Percentiles rank a stretch among this genome's conserved stretches.
These are phyloP conservation scores for Microsporum ferrugineum DNA, from an alignment of 2,329 filamentous ascomycete genomes.

Conservation along the genomic window DNA sequence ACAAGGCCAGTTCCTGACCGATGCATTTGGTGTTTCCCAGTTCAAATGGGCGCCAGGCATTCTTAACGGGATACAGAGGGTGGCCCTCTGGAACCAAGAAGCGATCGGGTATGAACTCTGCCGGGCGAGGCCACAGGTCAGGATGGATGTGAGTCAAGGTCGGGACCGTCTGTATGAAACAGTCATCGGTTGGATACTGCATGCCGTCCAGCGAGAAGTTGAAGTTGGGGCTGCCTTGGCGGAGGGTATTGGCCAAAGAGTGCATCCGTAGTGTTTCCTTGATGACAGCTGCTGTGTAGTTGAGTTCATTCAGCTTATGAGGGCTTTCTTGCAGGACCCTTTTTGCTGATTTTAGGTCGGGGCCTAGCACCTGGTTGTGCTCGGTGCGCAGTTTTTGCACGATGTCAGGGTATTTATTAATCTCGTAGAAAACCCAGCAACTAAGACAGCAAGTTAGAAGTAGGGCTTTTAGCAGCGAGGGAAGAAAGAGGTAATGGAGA, in stretches of 20 bases:
- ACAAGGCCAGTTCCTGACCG: conserved; percentile 39
- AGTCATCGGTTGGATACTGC: not conserved
- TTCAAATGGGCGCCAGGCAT: conserved; percentile 41
- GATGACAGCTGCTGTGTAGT: conserved; percentile 43
- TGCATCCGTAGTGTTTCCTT: conserved; percentile 46
- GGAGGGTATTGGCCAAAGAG: conserved; percentile 27
- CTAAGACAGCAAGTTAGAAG: not conserved
- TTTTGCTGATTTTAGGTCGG: conserved; percentile 28
- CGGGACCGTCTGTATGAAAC: not conserved
- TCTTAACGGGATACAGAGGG: conserved; percentile 18
- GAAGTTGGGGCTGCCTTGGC: not conserved
- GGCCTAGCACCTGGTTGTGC: conserved; percentile 43
- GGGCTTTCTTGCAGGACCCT: conserved; percentile 27
- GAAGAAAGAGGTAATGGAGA: conserved; percentile 17
- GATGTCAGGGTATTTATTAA: conserved; percentile 18
- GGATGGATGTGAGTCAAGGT: conserved; percentile 8
- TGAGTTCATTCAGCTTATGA: conserved; percentile 37
- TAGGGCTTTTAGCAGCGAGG: not conserved
- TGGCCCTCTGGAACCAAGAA: conserved; percentile 21
- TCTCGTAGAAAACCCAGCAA: conserved; percentile 2
- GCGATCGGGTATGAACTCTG: conserved; percentile 28
- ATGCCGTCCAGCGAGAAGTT: not conserved
- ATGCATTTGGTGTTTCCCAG: conserved; percentile 40
- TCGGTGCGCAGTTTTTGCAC: conserved; percentile 36
- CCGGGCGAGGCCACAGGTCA: conserved; percentile 6